Percentiles rank a stretch among this genome's conserved stretches.
Evolutionary conservation across 305 asterid genomes (phyloP).

Genomic region (Fraxinus dipetala): DNA sequence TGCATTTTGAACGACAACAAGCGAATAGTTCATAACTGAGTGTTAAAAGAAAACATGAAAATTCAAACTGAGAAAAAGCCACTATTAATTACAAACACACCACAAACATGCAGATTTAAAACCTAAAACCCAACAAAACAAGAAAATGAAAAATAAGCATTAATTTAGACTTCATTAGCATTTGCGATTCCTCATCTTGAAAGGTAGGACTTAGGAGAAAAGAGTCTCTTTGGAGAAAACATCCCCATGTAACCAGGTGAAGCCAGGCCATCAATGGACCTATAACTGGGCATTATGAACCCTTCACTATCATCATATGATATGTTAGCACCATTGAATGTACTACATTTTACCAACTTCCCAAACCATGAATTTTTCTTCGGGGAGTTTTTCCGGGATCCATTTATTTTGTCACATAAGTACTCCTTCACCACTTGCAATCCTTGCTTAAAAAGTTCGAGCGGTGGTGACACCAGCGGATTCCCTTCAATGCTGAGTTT

Average conservation of each 20-base stretch:
- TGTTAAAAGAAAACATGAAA: too few species aligned
- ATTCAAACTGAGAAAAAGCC: too few species aligned
- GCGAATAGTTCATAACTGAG: too few species aligned
- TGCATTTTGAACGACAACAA: too few species aligned
- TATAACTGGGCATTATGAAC: constrained; percentile 34
- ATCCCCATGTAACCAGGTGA: constrained; percentile 65
- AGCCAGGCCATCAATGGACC: constrained; percentile 47
- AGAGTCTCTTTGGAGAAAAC: constrained; percentile 70
- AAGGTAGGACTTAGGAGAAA: constrained; percentile 61
- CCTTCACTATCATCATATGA: constrained; percentile 35
- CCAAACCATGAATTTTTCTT: constrained; percentile 74
- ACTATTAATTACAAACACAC: too few species aligned
- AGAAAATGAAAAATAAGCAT: too few species aligned
- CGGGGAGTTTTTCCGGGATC: constrained; percentile 32
- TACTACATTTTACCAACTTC: constrained; percentile 60
- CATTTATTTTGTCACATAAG: constrained; percentile 62
- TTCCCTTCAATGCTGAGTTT: constrained; percentile 77
- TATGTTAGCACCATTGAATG: constrained; percentile 48
- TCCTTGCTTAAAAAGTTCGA: constrained; percentile 63
- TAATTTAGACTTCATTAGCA: background rate
- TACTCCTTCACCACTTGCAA: constrained; percentile 52
- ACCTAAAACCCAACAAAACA: too few species aligned
- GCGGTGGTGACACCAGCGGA: constrained; percentile 63
- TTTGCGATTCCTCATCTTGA: constrained; percentile 27
- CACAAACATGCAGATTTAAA: too few species aligned